Conservation (phyloP, 73 alveolate species). For the Paramecium octaurelia region DNA sequence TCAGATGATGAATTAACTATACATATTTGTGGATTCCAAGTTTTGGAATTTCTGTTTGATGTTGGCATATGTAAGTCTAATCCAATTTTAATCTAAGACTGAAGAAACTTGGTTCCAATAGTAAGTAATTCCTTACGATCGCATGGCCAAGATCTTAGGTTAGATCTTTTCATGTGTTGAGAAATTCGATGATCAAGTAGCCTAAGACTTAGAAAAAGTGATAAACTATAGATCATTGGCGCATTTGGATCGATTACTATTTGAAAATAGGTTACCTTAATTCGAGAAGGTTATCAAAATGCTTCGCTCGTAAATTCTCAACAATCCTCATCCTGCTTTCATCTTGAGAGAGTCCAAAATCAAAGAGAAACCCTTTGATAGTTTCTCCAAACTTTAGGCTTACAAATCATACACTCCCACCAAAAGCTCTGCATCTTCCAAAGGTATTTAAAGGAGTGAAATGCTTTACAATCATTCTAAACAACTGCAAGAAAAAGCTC, state of each 20-base stretch:
- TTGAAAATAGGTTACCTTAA: not conserved
- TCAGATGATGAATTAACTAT: not conserved
- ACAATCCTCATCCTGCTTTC: constrained; percentile 4
- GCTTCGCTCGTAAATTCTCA: not conserved
- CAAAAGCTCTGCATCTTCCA: not conserved
- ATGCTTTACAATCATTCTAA: not conserved
- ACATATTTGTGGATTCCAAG: not conserved
- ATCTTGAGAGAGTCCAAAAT: not conserved
- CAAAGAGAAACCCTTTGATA: not conserved
- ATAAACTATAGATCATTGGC: constrained; percentile 14
- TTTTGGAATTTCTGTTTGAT: constrained; percentile 15
- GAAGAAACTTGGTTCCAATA: not conserved
- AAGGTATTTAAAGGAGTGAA: constrained; percentile 1
- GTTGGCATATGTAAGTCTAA: not conserved
- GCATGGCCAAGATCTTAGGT: not conserved
- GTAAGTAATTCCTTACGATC: not conserved
- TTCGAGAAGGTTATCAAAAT: not conserved
- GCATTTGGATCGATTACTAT: constrained; percentile 13
- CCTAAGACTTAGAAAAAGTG: not conserved
- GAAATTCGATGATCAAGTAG: not conserved
- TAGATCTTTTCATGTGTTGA: not conserved
- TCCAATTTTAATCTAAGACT: not conserved
- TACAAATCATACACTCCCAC: not conserved
- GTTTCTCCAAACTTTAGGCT: not conserved
- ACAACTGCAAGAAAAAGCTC: not conserved